Percentiles rank a stretch among this genome's conserved stretches.
phyloP scores from a whole-genome alignment of 495 filamentous ascomycete species.

The Hyphodiscus hymeniophilus region DNA sequence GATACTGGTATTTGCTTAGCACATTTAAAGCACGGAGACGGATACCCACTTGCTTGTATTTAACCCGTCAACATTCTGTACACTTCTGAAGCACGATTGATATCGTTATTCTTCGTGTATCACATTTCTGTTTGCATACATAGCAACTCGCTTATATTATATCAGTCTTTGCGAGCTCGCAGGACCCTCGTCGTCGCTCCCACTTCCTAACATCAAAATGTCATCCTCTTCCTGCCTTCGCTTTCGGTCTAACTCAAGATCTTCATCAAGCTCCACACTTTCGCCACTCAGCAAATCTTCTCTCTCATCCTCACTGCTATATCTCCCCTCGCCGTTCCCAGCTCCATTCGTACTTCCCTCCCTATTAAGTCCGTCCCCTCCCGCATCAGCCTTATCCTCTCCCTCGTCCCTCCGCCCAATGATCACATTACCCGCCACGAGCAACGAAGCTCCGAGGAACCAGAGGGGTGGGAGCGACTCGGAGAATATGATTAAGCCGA shows the following conservation, averaged over 20 bases:
- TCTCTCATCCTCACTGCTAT: constrained; percentile 1
- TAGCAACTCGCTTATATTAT: background rate
- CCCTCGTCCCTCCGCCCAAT: constrained; percentile 80
- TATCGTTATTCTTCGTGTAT: too few relatives aligned
- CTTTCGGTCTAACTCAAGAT: background rate
- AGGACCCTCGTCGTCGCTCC: constrained; percentile 1
- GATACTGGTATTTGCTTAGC: background rate
- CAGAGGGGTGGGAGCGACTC: constrained; percentile 70
- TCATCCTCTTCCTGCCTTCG: constrained; percentile 13
- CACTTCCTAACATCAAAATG: constrained; percentile 15
- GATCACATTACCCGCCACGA: constrained; percentile 85
- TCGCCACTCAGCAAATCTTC: constrained; percentile 7
- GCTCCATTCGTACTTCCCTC: background rate
- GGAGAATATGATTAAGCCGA: constrained; percentile 66
- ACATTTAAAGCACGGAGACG: background rate
- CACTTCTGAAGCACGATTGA: too few relatives aligned
- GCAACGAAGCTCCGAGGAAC: constrained; percentile 79
- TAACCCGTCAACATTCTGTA: background rate
- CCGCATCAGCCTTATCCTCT: constrained; percentile 27
- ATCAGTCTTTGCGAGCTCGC: background rate
- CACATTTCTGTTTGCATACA: too few relatives aligned
- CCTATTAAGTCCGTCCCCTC: constrained; percentile 1
- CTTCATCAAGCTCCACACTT: constrained; percentile 9
- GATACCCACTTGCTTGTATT: background rate
- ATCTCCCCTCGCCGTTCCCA: background rate